Base-by-base conservation (phyloP, 495 filamentous ascomycete species). In the Usnea hakonensis region DNA sequence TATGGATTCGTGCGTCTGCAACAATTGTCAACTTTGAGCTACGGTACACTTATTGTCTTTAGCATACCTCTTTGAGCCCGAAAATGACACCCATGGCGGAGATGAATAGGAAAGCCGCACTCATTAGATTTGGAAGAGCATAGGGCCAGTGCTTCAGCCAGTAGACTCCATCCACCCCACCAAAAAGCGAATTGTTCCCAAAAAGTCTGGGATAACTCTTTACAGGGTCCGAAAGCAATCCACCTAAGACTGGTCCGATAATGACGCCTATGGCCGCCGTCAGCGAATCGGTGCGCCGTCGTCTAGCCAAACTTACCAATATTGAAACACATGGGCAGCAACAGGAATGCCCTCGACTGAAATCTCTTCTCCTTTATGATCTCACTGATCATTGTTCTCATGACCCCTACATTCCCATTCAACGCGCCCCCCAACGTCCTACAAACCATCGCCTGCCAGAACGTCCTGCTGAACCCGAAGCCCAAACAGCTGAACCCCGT, bases 301-400 rank as follows among this genome's bases (percentile, higher is more conserved):
- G 38, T 30, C 14, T 13, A n/a, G 14, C 10, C 30, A 13, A 32
- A 46, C 57, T 3, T 17, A 58, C 57, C 61, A 53, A 81, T 73
- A 59, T 91, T 93, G 64, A 89, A 91, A 46, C 84, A 87, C 79
- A 93, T 85, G 0, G 90, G 90, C 57, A 95, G 68, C n/a, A 94
- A 73, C 38, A 92, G 70, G 61, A 94, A 93, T 0, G 90, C 90
- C 36, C 88, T 78, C 17, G 83, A 85, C 75, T 90, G 89, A 65
- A 83, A 88, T 70, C 79, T 84, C 76, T 85, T 87, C 69, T 90
- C 89, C 68, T 79, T 83, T 37, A 92, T 82, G 62, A 85, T 91
- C 74, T 92, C 89, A 57, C 83, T 84, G 68, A 91, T 89, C 86
- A 90, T 90, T 5, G 89, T 91, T 65, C 89, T 79, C 72, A 91